These are phyloP conservation scores for Chaetomiaceae sp. DNA, from an alignment of 2,329 filamentous ascomycete genomes.

Conservation along the genomic window DNA sequence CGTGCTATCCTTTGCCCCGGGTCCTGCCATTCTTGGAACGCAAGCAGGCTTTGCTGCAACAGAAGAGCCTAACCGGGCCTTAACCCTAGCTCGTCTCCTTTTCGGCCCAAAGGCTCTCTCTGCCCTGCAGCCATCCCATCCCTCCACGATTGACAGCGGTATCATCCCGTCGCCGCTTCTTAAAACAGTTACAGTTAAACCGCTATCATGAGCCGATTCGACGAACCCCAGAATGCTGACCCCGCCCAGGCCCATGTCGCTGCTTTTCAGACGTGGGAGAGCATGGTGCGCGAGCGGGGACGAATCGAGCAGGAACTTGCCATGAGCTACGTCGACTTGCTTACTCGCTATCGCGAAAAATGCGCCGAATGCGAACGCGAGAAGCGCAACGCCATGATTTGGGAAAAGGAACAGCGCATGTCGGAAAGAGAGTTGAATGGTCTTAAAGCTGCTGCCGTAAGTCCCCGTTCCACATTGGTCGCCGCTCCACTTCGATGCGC, in stretches of 20 bases:
- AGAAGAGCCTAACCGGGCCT: not conserved
- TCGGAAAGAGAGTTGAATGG: constrained; percentile 20
- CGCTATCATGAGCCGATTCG: constrained; percentile 15
- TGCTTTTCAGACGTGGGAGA: constrained; percentile 14
- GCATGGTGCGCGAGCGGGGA: not conserved
- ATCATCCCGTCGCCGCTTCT: not conserved
- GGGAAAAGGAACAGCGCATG: constrained; percentile 22
- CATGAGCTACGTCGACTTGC: constrained; percentile 15
- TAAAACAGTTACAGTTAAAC: not conserved
- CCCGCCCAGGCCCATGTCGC: constrained; percentile 14
- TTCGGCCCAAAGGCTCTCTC: no score
- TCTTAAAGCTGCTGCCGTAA: constrained; percentile 18
- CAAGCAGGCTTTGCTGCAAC: not conserved
- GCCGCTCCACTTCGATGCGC: not conserved
- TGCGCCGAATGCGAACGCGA: constrained; percentile 21
- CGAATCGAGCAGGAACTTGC: constrained; percentile 8
- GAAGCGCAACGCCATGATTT: constrained; percentile 21
- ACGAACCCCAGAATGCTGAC: constrained; percentile 9
- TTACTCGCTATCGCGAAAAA: constrained; percentile 17
- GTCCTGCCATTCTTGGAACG: not conserved
- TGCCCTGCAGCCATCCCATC: no score
- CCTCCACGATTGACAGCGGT: not conserved
- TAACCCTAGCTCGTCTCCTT: not conserved
- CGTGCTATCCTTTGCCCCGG: not conserved
- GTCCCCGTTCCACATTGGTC: not conserved